These are phyloP conservation scores for Cystofilobasidium ferigula DNA, from an alignment of 768 basidiomycete species.

Conservation along the genomic window DNA sequence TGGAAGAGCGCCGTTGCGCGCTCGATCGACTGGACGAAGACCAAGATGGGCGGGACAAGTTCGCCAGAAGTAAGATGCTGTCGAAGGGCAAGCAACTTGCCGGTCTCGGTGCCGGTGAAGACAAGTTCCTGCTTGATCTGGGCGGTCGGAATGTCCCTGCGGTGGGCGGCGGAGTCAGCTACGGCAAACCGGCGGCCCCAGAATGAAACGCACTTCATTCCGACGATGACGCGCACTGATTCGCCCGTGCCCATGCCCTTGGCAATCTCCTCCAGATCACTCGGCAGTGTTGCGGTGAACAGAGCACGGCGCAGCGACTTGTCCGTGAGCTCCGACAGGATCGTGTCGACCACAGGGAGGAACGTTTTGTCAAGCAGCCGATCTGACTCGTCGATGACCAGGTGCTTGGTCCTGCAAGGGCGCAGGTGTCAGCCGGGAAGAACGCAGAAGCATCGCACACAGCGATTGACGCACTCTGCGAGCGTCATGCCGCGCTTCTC, in stretches of 20 bases:
- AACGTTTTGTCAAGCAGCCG: constrained; percentile 84
- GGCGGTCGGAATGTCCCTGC: constrained; percentile 83
- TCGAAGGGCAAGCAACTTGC: constrained; percentile 83
- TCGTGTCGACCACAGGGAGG: constrained; percentile 73
- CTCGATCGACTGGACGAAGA: constrained; percentile 79
- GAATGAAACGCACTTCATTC: constrained; percentile 62
- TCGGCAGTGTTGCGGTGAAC: constrained; percentile 89
- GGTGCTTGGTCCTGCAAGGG: constrained; percentile 53
- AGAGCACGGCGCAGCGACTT: constrained; percentile 67
- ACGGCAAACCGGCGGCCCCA: neutral
- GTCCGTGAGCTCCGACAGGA: constrained; percentile 64
- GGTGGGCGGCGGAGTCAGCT: neutral
- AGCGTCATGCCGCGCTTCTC: constrained; percentile 41
- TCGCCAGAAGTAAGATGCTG: constrained; percentile 55
- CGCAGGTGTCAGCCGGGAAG: neutral
- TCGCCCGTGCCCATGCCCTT: constrained; percentile 64
- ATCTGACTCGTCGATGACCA: constrained; percentile 84
- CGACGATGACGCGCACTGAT: constrained; percentile 88
- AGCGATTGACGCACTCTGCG: constrained; percentile 28
- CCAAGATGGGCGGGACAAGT: constrained; percentile 78
- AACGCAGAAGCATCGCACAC: neutral
- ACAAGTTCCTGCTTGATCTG: constrained; percentile 78
- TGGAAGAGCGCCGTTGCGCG: constrained; percentile 53
- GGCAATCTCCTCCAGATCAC: constrained; percentile 72
- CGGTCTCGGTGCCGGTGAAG: constrained; percentile 84